These are phyloP conservation scores for Fragilariopsis cylindrus DNA, from an alignment of 108 stramenopile genomes.

Conservation along the genomic window DNA sequence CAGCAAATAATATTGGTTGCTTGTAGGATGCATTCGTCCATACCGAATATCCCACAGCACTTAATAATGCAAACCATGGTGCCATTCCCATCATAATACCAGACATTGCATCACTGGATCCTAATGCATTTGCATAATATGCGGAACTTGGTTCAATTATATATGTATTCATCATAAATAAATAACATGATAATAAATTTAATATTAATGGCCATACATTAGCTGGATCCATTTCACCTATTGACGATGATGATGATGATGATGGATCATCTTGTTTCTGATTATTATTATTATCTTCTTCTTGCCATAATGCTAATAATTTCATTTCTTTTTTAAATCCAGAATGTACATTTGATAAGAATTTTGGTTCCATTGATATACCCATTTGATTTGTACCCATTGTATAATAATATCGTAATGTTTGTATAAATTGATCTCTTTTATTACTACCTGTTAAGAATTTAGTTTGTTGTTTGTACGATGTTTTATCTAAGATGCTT, in stretches of 20 bases:
- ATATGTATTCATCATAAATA: slow-evolving; percentile 89
- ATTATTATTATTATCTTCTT: neutral
- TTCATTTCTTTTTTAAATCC: slow-evolving; percentile 24
- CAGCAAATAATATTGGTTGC: slow-evolving; percentile 68
- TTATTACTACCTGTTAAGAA: neutral
- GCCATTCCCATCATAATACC: slow-evolving; percentile 83
- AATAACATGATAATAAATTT: slow-evolving; percentile 75
- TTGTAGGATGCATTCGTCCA: slow-evolving; percentile 84
- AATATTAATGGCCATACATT: slow-evolving; percentile 17
- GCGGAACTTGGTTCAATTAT: slow-evolving; percentile 78
- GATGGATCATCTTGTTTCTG: neutral
- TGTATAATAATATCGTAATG: slow-evolving; percentile 15
- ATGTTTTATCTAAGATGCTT: slow-evolving; percentile 1
- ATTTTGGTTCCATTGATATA: slow-evolving; percentile 27
- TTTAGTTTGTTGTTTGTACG: slow-evolving; percentile 11
- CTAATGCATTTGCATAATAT: slow-evolving; percentile 78
- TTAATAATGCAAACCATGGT: slow-evolving; percentile 68
- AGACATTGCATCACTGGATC: slow-evolving; percentile 65
- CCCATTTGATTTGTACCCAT: slow-evolving; percentile 19
- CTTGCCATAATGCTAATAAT: slow-evolving; percentile 8
- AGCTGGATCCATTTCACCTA: slow-evolving; percentile 10
- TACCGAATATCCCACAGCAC: slow-evolving; percentile 59
- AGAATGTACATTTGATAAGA: slow-evolving; percentile 2
- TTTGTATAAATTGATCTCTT: slow-evolving; percentile 16
- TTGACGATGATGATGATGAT: neutral